Evolutionary conservation across 805 yeast genomes (phyloP).

Genomic region (Saturnispora mendoncae): DNA sequence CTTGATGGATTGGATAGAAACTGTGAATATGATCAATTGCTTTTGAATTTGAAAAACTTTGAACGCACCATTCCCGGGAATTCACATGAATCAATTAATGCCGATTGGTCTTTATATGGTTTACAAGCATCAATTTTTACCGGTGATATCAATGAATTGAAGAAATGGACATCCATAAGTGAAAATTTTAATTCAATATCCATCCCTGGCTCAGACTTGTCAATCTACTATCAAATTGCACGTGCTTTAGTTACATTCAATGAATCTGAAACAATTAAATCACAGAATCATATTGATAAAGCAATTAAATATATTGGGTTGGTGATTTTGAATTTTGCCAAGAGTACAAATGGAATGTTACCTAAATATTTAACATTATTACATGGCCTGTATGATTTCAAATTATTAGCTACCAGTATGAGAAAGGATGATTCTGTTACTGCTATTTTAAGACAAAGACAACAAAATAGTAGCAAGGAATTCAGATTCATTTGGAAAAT

Average conservation of each 20-base stretch:
- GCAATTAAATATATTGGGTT: conserved; percentile 56
- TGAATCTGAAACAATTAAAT: conserved; percentile 26
- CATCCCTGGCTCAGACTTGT: conserved; percentile 43
- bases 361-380: conserved; percentile 41
- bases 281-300: conserved; percentile 35
- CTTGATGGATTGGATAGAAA: conserved; percentile 67
- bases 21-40: conserved; percentile 61
- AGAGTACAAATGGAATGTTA: conserved; percentile 43
- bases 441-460: conserved; percentile 17
- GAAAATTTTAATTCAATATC: conserved; percentile 29
- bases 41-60: conserved; percentile 38
- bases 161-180: conserved; percentile 50
- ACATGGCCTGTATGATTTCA: conserved; percentile 57
- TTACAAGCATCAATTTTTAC: conserved; percentile 65
- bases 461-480: conserved; percentile 24
- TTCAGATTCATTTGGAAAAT: conserved; percentile 40
- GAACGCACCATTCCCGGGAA: conserved; percentile 18
- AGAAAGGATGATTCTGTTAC: conserved; percentile 14
- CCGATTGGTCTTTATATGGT: conserved; percentile 60
- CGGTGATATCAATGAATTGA: conserved; percentile 43
- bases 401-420: conserved; percentile 26
- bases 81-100: conserved; percentile 10
- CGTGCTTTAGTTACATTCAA: conserved; percentile 45
- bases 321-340: conserved; percentile 41
- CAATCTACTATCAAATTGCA: conserved; percentile 58